These are phyloP conservation scores for Dujonia santamariae DNA, from an alignment of 1,139 yeast species.

Conservation along the genomic window DNA sequence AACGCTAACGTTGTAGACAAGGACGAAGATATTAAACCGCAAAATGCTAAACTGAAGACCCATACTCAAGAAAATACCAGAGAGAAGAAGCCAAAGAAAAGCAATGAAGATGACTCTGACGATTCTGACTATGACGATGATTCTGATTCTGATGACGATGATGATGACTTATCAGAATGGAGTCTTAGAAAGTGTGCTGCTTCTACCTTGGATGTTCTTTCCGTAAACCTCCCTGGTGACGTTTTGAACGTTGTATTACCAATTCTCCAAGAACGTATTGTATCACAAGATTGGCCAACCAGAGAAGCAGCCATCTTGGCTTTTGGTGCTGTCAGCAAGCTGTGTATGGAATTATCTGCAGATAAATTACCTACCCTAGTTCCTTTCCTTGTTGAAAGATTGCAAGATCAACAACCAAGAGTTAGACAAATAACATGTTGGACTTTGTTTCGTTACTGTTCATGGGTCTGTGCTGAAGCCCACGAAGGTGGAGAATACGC, in stretches of 20 bases:
- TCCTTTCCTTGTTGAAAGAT: slow-evolving; percentile 79
- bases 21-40: slow-evolving; percentile 85
- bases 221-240: slow-evolving; percentile 63
- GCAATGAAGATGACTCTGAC: slow-evolving; percentile 30
- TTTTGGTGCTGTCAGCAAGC: slow-evolving; percentile 91
- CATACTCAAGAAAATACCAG: slow-evolving; percentile 36
- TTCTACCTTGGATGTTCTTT: slow-evolving; percentile 81
- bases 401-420: slow-evolving; percentile 74
- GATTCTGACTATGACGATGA: slow-evolving; percentile 51
- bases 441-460: slow-evolving; percentile 84
- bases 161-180: slow-evolving; percentile 72
- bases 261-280: slow-evolving; percentile 65
- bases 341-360: slow-evolving; percentile 71
- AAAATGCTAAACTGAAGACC: slow-evolving; percentile 67
- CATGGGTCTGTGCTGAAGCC: slow-evolving; percentile 76
- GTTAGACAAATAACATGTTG: slow-evolving; percentile 94
- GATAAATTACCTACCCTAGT: slow-evolving; percentile 76
- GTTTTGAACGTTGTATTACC: slow-evolving; percentile 74
- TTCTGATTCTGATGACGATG: slow-evolving; percentile 67
- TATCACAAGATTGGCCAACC: slow-evolving; percentile 75
- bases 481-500: slow-evolving; percentile 60
- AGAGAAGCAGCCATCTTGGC: slow-evolving; percentile 94
- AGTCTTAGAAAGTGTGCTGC: slow-evolving; percentile 91
- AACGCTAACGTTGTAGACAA: slow-evolving; percentile 69
- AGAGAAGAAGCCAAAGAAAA: slow-evolving; percentile 6